Evolutionary conservation across 352 stramenopile species (phyloP).

Genomic region (Globisporangium heterothallicum): DNA sequence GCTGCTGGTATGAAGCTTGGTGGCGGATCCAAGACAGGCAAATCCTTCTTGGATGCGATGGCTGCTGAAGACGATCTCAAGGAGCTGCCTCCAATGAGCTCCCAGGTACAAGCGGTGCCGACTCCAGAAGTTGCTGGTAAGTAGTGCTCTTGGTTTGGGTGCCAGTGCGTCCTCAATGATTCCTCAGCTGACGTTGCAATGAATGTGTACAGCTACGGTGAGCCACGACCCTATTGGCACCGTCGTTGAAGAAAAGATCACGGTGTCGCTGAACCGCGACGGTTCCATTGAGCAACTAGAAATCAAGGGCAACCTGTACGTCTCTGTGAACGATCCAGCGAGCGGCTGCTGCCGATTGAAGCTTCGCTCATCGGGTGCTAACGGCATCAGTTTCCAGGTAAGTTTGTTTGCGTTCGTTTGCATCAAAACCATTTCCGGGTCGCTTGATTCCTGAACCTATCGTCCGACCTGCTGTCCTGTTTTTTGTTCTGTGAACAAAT

Average conservation of each 20-base stretch:
- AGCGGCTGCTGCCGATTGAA: constrained; percentile 70
- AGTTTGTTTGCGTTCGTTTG: no score
- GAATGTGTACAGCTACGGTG: constrained; percentile 30
- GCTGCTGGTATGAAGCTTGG: constrained; percentile 53
- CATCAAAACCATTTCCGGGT: no score
- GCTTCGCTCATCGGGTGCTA: constrained; percentile 52
- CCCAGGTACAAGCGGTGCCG: constrained; percentile 47
- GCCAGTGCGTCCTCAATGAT: no score
- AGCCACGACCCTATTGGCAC: constrained; percentile 78
- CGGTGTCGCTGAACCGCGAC: constrained; percentile 75
- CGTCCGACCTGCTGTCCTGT: constrained; percentile 1
- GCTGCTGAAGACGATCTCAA: constrained; percentile 80
- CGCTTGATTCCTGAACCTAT: no score
- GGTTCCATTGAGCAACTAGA: constrained; percentile 80
- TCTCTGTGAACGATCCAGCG: constrained; percentile 75
- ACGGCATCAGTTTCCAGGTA: constrained; percentile 75
- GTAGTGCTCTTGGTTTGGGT: not conserved
- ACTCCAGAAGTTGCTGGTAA: constrained; percentile 46
- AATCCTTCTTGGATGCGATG: constrained; percentile 86
- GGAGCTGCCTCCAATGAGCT: constrained; percentile 81
- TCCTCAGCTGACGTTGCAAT: not conserved
- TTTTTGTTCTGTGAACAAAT: not conserved
- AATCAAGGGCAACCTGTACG: constrained; percentile 83
- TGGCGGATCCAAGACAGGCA: constrained; percentile 46
- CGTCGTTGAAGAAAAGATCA: constrained; percentile 86